Percentiles rank a stretch among this genome's conserved stretches.
These are phyloP conservation scores for Ophiostoma tasmaniense DNA, from an alignment of 2,329 filamentous ascomycete species.

Conservation along the genomic window DNA sequence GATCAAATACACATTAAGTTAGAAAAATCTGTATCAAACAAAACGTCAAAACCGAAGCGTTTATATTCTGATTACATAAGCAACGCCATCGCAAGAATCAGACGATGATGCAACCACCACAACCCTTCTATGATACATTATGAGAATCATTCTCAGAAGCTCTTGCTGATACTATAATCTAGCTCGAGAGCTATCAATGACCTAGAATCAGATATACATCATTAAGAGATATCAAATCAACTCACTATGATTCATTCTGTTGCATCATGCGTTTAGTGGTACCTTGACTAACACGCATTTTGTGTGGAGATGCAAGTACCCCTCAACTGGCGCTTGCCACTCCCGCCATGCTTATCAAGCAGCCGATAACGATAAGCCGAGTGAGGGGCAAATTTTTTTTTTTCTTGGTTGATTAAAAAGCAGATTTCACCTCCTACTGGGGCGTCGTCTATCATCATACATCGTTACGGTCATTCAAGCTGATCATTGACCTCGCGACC, in stretches of 20 bases:
- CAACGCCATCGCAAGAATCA: neutral
- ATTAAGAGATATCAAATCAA: neutral
- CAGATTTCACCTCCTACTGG: neutral
- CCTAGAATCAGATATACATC: neutral
- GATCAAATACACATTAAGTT: too few relatives aligned
- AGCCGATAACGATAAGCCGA: slow-evolving; percentile 7
- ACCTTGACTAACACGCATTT: neutral
- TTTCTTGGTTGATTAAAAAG: neutral
- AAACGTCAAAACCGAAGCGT: neutral
- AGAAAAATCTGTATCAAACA: neutral
- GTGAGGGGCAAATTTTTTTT: slow-evolving; percentile 8
- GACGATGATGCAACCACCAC: neutral
- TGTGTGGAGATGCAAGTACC: neutral
- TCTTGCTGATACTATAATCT: neutral
- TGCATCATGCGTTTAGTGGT: neutral
- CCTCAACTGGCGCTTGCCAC: neutral
- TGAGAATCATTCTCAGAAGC: neutral
- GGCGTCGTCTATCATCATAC: neutral
- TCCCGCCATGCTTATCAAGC: neutral
- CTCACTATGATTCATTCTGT: neutral
- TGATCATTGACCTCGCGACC: neutral
- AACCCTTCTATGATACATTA: neutral
- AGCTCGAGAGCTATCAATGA: too few relatives aligned
- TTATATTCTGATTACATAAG: neutral
- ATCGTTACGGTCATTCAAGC: neutral